Conservation (phyloP, 192 early-diverging fungal species). For the Rhizophlyctis rosea region DNA sequence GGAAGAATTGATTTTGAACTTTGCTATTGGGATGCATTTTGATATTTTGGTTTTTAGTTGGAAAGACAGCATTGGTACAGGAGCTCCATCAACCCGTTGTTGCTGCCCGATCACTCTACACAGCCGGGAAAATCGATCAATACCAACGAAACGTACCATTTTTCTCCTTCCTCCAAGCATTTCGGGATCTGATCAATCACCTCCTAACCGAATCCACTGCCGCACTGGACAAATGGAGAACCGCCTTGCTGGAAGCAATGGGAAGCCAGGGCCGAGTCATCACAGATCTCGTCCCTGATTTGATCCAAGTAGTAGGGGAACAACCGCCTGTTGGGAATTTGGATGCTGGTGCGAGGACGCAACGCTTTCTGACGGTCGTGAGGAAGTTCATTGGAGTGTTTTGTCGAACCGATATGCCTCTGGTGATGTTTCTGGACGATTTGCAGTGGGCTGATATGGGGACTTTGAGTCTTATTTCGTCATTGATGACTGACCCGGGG, state of each 20-base stretch:
- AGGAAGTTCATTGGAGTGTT: conserved; percentile 30
- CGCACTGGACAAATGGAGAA: too few relatives aligned
- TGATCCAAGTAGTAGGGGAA: conserved; percentile 26
- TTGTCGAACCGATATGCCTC: conserved; percentile 2
- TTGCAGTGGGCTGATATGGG: conserved; percentile 30
- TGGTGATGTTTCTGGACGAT: conserved; percentile 36
- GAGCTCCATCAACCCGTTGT: conserved; percentile 33
- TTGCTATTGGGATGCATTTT: background rate
- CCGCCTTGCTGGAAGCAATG: conserved; percentile 6
- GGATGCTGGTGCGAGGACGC: conserved; percentile 22
- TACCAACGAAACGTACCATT: conserved; percentile 34
- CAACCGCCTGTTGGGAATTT: conserved; percentile 17
- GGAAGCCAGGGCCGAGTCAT: conserved; percentile 26
- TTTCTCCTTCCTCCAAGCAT: conserved; percentile 29
- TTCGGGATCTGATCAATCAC: conserved; percentile 30
- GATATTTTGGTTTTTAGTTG: conserved; percentile 15
- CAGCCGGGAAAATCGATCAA: conserved; percentile 29
- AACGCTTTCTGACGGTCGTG: conserved; percentile 29
- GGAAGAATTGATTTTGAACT: too few relatives aligned
- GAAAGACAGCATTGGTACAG: conserved; percentile 23
- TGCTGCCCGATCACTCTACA: conserved; percentile 17
- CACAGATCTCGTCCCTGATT: conserved; percentile 28
- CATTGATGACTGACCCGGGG: conserved; percentile 25
- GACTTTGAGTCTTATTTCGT: conserved; percentile 21
- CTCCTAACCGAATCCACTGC: conserved; percentile 10